phyloP scores from a whole-genome alignment of 2,329 filamentous ascomycete genomes.

The Pezicula radicicola region DNA sequence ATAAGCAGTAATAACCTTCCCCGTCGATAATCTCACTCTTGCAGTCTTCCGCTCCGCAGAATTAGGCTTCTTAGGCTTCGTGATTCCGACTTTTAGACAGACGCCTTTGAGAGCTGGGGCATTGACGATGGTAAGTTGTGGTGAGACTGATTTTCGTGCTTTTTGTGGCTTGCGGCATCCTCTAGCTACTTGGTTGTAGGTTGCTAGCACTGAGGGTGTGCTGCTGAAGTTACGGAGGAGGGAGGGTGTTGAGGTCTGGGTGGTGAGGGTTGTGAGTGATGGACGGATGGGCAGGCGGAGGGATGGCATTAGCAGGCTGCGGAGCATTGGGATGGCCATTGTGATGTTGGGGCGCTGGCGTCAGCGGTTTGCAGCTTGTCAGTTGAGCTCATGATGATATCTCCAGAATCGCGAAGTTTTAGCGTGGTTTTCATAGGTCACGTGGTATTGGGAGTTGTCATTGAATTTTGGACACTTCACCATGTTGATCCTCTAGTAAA shows the following conservation, averaged over 20 bases:
- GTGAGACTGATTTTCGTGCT: conserved; percentile 83
- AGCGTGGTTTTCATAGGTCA: no score
- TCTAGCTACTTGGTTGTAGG: conserved; percentile 27
- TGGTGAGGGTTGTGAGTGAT: background rate
- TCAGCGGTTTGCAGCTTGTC: background rate
- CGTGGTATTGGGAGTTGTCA: no score
- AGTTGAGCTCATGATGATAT: no score
- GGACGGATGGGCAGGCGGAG: conserved; percentile 13
- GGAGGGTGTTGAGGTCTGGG: conserved; percentile 2
- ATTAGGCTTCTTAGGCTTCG: conserved; percentile 98
- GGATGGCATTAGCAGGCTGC: conserved; percentile 20
- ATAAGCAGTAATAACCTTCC: conserved; percentile 85
- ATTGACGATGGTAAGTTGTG: conserved; percentile 67
- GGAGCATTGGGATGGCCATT: conserved; percentile 22
- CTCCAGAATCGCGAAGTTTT: no score
- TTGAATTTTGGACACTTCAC: no score
- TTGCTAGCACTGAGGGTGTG: conserved; percentile 24
- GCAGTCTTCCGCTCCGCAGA: conserved; percentile 96
- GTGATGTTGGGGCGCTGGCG: conserved; percentile 7
- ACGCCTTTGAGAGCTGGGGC: conserved; percentile 91
- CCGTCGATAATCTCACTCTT: conserved; percentile 82
- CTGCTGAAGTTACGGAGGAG: conserved; percentile 23
- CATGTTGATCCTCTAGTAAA: no score
- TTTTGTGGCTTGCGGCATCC: conserved; percentile 78
- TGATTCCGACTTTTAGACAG: conserved; percentile 89